These are phyloP conservation scores for Phyllachora maydis DNA, from an alignment of 2,329 filamentous ascomycete species.

Conservation along the genomic window DNA sequence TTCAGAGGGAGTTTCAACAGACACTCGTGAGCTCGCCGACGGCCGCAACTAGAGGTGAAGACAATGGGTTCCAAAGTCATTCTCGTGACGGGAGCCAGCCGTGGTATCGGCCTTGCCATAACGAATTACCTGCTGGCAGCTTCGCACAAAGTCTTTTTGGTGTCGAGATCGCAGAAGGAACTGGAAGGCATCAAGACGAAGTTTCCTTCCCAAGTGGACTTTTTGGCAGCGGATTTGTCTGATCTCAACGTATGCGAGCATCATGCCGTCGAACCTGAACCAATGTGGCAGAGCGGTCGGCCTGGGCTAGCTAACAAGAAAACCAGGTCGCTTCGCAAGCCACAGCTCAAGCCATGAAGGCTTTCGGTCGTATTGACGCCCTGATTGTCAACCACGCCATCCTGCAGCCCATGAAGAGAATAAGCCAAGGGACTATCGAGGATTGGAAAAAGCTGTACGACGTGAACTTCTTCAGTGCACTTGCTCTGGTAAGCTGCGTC, in stretches of 20 bases:
- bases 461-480: slow-evolving; percentile 68
- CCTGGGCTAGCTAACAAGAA: slow-evolving; percentile 1
- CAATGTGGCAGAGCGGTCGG: neutral
- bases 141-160: slow-evolving; percentile 36
- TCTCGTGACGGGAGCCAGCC: slow-evolving; percentile 46
- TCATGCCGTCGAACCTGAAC: too few relatives aligned
- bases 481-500: slow-evolving; percentile 44
- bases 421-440: slow-evolving; percentile 45
- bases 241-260: slow-evolving; percentile 27
- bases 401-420: slow-evolving; percentile 51
- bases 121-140: slow-evolving; percentile 26
- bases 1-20: too few relatives aligned
- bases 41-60: neutral
- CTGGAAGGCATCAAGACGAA: slow-evolving; percentile 28
- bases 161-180: slow-evolving; percentile 29
- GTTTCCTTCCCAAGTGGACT: slow-evolving; percentile 31
- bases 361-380: slow-evolving; percentile 58
- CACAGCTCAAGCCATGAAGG: slow-evolving; percentile 40
- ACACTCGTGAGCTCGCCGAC: too few relatives aligned
- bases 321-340: slow-evolving; percentile 34
- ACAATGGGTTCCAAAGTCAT: slow-evolving; percentile 40
- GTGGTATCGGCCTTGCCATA: slow-evolving; percentile 38
- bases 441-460: slow-evolving; percentile 64
- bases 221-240: slow-evolving; percentile 31
- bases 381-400: slow-evolving; percentile 78